Base-by-base conservation (phyloP, 805 yeast species). In the Ogataea ganodermae region DNA sequence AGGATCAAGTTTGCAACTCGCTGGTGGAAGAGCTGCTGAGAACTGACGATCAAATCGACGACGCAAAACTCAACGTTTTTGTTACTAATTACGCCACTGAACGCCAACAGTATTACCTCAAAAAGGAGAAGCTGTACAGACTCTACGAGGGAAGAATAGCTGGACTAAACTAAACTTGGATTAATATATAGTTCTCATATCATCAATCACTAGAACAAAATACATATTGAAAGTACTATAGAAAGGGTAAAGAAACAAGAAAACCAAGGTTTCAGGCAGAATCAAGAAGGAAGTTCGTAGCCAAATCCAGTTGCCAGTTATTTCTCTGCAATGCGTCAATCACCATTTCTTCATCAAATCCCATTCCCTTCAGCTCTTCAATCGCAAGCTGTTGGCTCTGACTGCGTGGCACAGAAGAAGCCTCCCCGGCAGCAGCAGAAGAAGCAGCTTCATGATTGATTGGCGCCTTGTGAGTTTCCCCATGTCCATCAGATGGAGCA, bases 341-440 rank as follows among this genome's bases (percentile, higher is more conserved):
- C 1, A 92, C 89, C 44, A 81, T 83, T 0, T 73, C 72, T 53
- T 77, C 75, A 14, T 81, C 77, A 62, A 91, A 91, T 2, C 98
- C 98, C 97, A 91, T 91, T 28, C 91, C 90, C 18, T 82, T 80
- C 52, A 91, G 72, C 65, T 91, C 96, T 56, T 83, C 85, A 37
- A 89, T 73, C 1, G 92, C 87, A 48, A 77, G 60, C 2, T 59
- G 57, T 40, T 67, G 71, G 7, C 67, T 55, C 42, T 65, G 68
- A 9, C 59, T 42, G 38, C 45, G 52, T 1, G 37, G 32, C 5
- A 61, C 48, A 8, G 50, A n/a, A 13, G 22, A 8, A 41, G 18
- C 6, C 23, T 21, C 17, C 7, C 18, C 5, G 14, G 6, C 27
- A 4, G 7, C 26, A 7, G 26, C 30, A 14, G 40, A 21, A n/a